Evolutionary conservation across 2,329 filamentous ascomycete genomes (phyloP), one percentile per base, ranked within the genome.

Genomic region (Sphaerulina vaccinii): DNA sequence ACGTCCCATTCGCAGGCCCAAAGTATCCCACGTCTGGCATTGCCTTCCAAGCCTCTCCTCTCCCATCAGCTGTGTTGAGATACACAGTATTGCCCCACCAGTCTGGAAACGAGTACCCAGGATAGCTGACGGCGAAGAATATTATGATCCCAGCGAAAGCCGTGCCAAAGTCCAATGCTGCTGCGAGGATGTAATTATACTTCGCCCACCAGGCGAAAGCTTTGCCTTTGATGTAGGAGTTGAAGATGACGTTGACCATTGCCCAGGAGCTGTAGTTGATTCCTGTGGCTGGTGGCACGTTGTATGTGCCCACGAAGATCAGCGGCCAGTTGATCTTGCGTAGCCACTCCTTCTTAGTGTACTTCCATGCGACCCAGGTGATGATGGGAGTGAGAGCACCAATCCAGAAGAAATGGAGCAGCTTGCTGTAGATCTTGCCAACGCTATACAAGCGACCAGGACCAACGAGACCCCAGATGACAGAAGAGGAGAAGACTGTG

Each of bases 211-310:
- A 62, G 4, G 59, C 57, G 58, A 88, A 84, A 60, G 86, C 88
- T 48, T 75, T 61, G 5, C 65, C 63, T 37, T 65, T 70, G 50
- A 65, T 58, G 35, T n/a, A 95, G 72, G 55, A 51, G 19, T 64
- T 63, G 49, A 65, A 64, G 15, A 62, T 50, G 16, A 63, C 18
- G 24, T 64, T 61, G 18, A 64, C 59, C 10, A 61, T 27, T 0
- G 86, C 88, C 90, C 90, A 95, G 32, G 91, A 86, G 1, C 84
- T 88, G 67, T 93, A 95, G 69, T 95, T 95, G 58, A 95, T 83
- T 0, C 90, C 56, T 1, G 73, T 79, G 1, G 90, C 90, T 0
- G 90, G 90, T 0, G 90, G 90, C 44, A 95, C 62, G 36, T 66
- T 64, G 29, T 63, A 65, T 15, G 60, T 62, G n/a, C 57, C 52